These are phyloP conservation scores for Hydnomerulius pinastri DNA, from an alignment of 768 basidiomycete species.

Conservation along the genomic window DNA sequence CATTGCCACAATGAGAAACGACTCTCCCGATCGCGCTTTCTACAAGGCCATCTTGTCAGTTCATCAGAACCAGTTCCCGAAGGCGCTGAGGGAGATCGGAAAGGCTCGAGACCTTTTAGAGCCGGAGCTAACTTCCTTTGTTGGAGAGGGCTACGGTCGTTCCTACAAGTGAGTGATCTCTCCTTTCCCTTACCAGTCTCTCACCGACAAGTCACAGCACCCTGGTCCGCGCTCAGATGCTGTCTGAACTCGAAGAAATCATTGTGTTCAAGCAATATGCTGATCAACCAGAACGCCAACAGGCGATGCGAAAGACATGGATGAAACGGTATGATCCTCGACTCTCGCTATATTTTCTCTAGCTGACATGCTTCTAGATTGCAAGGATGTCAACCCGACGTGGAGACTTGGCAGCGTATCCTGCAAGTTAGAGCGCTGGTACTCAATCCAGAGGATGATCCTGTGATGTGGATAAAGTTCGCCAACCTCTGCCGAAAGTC, in stretches of 20 bases:
- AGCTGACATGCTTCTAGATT: slow-evolving; percentile 49
- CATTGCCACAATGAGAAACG: slow-evolving; percentile 88
- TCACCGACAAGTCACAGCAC: slow-evolving; percentile 51
- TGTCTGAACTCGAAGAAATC: slow-evolving; percentile 97
- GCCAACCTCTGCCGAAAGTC: slow-evolving; percentile 96
- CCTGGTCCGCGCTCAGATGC: slow-evolving; percentile 97
- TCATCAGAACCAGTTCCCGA: slow-evolving; percentile 94
- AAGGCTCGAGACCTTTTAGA: slow-evolving; percentile 92
- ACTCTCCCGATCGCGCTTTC: slow-evolving; percentile 93
- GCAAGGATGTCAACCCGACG: slow-evolving; percentile 95
- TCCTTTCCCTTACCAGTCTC: slow-evolving; percentile 2
- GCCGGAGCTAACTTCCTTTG: slow-evolving; percentile 86
- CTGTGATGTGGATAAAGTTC: slow-evolving; percentile 98
- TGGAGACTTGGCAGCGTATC: slow-evolving; percentile 98
- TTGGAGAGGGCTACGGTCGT: slow-evolving; percentile 95
- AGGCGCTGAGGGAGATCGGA: slow-evolving; percentile 86
- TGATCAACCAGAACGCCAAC: slow-evolving; percentile 92
- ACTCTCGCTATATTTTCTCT: not conserved
- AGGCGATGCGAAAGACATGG: slow-evolving; percentile 92
- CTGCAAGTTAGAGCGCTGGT: slow-evolving; percentile 95
- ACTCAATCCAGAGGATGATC: slow-evolving; percentile 89
- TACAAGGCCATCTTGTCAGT: slow-evolving; percentile 95
- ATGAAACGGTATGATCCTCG: slow-evolving; percentile 74
- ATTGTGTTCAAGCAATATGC: slow-evolving; percentile 93
- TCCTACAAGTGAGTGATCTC: slow-evolving; percentile 81